Evolutionary conservation across 169 alveolate species (phyloP).

Genomic region (Miamiensis avidus): DNA sequence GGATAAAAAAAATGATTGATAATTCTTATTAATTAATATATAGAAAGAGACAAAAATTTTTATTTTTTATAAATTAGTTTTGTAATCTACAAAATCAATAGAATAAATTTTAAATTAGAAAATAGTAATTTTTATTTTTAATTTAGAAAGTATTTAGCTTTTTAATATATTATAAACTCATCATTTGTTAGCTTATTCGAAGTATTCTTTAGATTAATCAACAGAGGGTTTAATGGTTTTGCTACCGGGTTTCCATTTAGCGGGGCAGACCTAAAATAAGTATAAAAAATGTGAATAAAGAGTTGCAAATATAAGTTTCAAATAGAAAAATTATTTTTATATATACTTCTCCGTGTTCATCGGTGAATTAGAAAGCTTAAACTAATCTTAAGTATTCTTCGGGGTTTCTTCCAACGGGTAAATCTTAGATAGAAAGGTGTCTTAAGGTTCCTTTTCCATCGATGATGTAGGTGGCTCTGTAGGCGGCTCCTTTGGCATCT

Average conservation of each 20-base stretch:
- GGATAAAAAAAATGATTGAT: no score
- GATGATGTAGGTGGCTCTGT: constrained; percentile 98
- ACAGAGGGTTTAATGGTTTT: constrained; percentile 78
- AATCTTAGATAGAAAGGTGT: constrained; percentile 94
- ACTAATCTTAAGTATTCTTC: constrained; percentile 96
- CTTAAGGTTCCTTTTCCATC: constrained; percentile 96
- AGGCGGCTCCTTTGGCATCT: constrained; percentile 93
- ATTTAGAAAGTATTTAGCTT: neutral
- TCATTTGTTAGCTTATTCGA: neutral
- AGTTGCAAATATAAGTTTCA: no score
- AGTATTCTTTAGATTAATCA: neutral
- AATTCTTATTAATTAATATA: no score
- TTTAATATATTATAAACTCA: no score
- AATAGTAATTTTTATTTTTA: neutral
- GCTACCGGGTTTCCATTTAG: constrained; percentile 97
- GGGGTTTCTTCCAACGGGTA: constrained; percentile 99
- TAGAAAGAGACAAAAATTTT: no score
- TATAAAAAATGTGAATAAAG: no score
- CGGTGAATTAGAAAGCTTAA: constrained; percentile 96
- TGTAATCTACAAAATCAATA: no score
- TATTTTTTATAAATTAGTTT: no score
- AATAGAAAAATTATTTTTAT: no score
- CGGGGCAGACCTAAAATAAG: constrained; percentile 91
- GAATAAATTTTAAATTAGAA: no score
- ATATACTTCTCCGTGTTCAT: constrained; percentile 95